phyloP scores from a whole-genome alignment of 768 basidiomycete species.

The Leucocoprinus leucothites region DNA sequence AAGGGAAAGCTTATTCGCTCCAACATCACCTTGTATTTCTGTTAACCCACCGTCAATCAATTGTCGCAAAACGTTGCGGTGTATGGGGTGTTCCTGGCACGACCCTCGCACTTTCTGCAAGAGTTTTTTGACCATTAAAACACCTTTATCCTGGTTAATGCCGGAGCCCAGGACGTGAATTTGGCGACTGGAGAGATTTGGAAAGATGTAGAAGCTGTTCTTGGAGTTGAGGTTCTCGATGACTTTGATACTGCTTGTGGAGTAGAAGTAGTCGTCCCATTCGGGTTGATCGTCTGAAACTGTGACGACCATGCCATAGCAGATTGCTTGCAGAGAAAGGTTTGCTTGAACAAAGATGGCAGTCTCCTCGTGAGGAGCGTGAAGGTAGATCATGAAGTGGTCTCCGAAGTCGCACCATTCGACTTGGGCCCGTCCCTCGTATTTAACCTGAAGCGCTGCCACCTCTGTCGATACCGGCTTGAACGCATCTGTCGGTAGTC shows the following conservation, averaged over 20 bases:
- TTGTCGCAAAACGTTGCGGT: conserved; percentile 27
- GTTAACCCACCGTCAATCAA: conserved; percentile 38
- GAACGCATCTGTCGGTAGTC: conserved; percentile 29
- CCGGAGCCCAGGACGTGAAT: conserved; percentile 35
- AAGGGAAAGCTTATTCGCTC: conserved; percentile 38
- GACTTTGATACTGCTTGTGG: conserved; percentile 33
- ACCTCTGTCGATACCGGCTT: conserved; percentile 22
- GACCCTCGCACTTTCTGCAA: conserved; percentile 34
- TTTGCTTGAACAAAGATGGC: conserved; percentile 34
- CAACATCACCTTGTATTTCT: conserved; percentile 35
- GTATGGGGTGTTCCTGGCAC: conserved; percentile 33
- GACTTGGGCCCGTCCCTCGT: conserved; percentile 9
- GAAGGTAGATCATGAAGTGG: conserved; percentile 35
- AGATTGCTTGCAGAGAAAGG: conserved; percentile 30
- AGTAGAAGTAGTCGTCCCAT: conserved; percentile 50
- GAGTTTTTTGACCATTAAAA: conserved; percentile 29
- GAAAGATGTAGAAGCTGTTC: conserved; percentile 29
- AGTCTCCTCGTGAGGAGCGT: conserved; percentile 29
- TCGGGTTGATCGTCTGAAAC: conserved; percentile 25
- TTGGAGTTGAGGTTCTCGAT: conserved; percentile 35
- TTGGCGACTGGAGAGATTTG: conserved; percentile 29
- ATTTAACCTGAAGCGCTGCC: conserved; percentile 7
- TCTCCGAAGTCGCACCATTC: conserved; percentile 19
- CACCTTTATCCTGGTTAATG: conserved; percentile 26
- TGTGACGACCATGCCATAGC: conserved; percentile 36